These are phyloP conservation scores for Phytophthora ramorum DNA, from an alignment of 352 stramenopile genomes.

Conservation along the genomic window DNA sequence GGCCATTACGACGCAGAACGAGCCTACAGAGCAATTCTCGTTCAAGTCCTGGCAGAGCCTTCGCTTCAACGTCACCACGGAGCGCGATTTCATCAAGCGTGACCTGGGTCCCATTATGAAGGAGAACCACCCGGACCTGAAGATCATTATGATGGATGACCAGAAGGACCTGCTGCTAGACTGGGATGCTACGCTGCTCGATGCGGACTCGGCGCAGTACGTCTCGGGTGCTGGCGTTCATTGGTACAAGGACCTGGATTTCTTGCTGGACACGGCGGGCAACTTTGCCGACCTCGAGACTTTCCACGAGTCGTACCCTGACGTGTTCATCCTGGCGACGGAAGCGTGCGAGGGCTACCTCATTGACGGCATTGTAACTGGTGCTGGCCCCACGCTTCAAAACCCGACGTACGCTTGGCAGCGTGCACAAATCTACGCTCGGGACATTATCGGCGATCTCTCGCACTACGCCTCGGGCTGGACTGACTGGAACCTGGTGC, in stretches of 20 bases:
- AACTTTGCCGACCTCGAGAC: constrained; percentile 58
- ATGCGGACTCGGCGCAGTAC: constrained; percentile 68
- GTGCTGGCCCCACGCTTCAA: constrained; percentile 52
- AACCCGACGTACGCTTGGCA: constrained; percentile 61
- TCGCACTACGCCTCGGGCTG: constrained; percentile 80
- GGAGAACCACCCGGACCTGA: constrained; percentile 74
- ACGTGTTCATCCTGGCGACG: constrained; percentile 84
- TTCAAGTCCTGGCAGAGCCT: constrained; percentile 69
- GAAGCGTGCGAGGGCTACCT: constrained; percentile 84
- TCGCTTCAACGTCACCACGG: constrained; percentile 49
- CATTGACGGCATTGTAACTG: constrained; percentile 51
- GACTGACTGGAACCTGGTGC: constrained; percentile 90
- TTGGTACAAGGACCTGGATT: constrained; percentile 85
- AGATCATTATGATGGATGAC: constrained; percentile 88
- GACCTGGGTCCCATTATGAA: constrained; percentile 77
- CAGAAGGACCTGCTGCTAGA: constrained; percentile 70
- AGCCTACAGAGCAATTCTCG: constrained; percentile 58
- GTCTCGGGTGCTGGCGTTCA: constrained; percentile 87
- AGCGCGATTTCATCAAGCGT: constrained; percentile 78
- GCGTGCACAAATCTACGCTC: constrained; percentile 78
- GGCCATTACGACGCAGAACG: constrained; percentile 89
- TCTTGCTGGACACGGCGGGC: constrained; percentile 46
- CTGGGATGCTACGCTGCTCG: constrained; percentile 52
- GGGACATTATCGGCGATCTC: constrained; percentile 90
- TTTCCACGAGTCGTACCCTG: constrained; percentile 64